These are phyloP conservation scores for Syzygium aromaticum DNA, from an alignment of 345 rosid genomes.

Conservation along the genomic window DNA sequence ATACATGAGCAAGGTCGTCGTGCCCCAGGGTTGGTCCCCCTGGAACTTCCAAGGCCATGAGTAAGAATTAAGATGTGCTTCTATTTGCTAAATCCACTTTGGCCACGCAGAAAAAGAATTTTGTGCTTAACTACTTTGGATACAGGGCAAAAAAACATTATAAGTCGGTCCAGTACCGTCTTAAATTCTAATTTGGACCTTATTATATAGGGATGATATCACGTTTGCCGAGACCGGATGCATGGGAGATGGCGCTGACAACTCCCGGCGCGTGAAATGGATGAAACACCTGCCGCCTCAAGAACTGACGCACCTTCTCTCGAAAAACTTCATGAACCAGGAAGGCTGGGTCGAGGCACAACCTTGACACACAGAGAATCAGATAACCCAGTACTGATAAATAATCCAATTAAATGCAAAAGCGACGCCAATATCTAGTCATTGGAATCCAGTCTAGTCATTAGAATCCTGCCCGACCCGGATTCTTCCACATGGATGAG, in stretches of 20 bases:
- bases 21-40: constrained; percentile 24
- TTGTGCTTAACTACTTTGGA: not conserved
- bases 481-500: too few species aligned
- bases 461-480: too few species aligned
- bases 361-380: not conserved
- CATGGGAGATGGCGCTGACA: constrained; percentile 15
- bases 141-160: not conserved
- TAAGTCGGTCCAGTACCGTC: not conserved
- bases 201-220: not conserved
- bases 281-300: not conserved
- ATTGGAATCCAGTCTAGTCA: too few species aligned
- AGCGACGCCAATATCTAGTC: not conserved
- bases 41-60: not conserved
- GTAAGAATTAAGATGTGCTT: not conserved
- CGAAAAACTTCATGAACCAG: not conserved
- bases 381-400: not conserved
- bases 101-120: not conserved
- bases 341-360: constrained; percentile 16
- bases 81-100: not conserved
- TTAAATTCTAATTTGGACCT: not conserved
- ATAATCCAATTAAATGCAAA: not conserved
- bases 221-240: constrained; percentile 4
- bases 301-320: not conserved
- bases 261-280: constrained; percentile 13
- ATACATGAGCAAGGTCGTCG: not conserved